Base-by-base conservation (phyloP, 805 yeast species). In the Ogataea saltuana region DNA sequence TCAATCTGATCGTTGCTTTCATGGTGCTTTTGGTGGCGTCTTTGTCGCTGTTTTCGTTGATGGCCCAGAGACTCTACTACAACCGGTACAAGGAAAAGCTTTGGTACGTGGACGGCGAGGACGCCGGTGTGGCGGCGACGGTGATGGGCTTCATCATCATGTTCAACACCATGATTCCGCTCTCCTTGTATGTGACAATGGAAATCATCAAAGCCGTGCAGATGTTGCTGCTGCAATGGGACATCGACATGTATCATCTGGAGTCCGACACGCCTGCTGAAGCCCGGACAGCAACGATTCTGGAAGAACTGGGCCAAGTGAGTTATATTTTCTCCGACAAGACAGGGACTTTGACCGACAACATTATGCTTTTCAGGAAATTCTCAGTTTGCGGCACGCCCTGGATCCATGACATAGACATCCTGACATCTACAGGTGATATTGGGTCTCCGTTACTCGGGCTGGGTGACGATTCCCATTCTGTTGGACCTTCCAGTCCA, bases 241-340 rank as follows among this genome's bases (percentile, higher is more conserved):
- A 93, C 65, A 78, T 93, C 36, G 98, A 95, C 65, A 88, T 93
- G 96, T 93, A 91, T 58, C 88, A 93, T 60, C 72, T 71, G 13
- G 85, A 79, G 23, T 76, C 88, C 6, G 80, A 93, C 56, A 93
- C 96, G 0, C 96, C 96, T 0, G 91, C 96, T 36, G 96, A 87
- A 55, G 95, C 97, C 0, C 82, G 91, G 60, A 90, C 98, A 0
- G 96, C 98, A 0, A 87, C 97, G 0, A 88, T 93, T 52, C 75
- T 93, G 51, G 99, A 93, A 61, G 99, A 93, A 65, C 70, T 93
- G 55, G 99, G 99, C 2, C 99, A 93, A 61, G 97, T 95, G 1
- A 84, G 96, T 37, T 90, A 91, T 59, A 76, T 93, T 3, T 93
- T 93, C 62, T 86, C 96, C 47, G 99, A 93, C 65, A 93, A 93